Conservation (phyloP, 2,329 filamentous ascomycete genomes). For the Cryphonectria parasitica region DNA sequence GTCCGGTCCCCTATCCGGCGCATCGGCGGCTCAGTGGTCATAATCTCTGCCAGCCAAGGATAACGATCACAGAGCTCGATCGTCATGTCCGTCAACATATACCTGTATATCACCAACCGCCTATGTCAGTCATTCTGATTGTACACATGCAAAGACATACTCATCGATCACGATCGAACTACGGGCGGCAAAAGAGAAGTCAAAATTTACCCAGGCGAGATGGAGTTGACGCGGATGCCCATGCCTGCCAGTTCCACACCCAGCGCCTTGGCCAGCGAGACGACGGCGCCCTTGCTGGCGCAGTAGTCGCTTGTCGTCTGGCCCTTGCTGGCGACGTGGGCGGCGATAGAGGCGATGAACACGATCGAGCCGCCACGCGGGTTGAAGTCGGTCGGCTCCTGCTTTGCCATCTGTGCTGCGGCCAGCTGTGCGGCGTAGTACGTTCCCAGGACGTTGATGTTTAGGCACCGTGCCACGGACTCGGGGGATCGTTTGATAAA, state of each 20-base stretch:
- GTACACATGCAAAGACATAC: too few relatives aligned
- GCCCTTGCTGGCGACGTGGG: constrained; percentile 37
- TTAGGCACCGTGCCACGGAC: constrained; percentile 33
- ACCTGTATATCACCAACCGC: constrained; percentile 31
- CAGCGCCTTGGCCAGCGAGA: constrained; percentile 46
- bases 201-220: constrained; percentile 40
- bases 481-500: background rate
- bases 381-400: constrained; percentile 34
- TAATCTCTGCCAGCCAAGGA: constrained; percentile 39
- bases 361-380: constrained; percentile 38
- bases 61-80: constrained; percentile 35
- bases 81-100: constrained; percentile 42
- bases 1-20: constrained; percentile 42
- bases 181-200: too few relatives aligned
- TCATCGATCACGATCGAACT: too few relatives aligned
- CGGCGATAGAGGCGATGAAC: constrained; percentile 41
- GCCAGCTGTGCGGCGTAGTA: constrained; percentile 43
- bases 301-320: constrained; percentile 45
- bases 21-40: constrained; percentile 46
- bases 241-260: constrained; percentile 41
- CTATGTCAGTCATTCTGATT: too few relatives aligned
- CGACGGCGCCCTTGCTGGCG: constrained; percentile 51
- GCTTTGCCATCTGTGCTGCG: constrained; percentile 41
- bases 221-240: constrained; percentile 39
- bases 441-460: constrained; percentile 39